These are phyloP conservation scores for Glebionis coronaria DNA, from an alignment of 129 eudicot species.

Conservation along the genomic window DNA sequence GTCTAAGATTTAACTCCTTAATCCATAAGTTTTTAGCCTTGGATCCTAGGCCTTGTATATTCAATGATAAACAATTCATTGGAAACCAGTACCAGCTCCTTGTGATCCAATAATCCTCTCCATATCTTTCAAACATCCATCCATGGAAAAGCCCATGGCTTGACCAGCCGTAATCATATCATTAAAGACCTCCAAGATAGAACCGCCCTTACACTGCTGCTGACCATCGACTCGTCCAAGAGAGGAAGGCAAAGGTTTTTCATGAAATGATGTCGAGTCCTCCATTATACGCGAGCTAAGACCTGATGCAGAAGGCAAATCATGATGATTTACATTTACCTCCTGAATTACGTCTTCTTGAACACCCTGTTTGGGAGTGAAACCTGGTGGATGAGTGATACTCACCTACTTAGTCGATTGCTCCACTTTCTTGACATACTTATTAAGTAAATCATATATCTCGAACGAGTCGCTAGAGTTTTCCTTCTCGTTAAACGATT, in stretches of 20 bases:
- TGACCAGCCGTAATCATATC: not conserved
- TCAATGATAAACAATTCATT: no score
- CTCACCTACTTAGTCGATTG: not conserved
- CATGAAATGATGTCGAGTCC: no score
- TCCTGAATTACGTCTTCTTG: not conserved
- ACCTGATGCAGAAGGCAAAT: no score
- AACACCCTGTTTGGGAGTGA: not conserved
- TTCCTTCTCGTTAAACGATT: not conserved
- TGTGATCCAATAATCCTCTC: not conserved
- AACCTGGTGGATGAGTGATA: not conserved
- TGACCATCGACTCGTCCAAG: no score
- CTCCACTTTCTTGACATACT: not conserved
- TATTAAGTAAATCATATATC: no score
- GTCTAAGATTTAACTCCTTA: no score
- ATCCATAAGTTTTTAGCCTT: not conserved
- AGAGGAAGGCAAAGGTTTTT: no score
- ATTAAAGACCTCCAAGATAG: not conserved
- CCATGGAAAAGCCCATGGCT: not conserved
- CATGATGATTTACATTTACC: no score
- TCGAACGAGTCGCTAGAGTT: not conserved
- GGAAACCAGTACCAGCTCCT: not conserved
- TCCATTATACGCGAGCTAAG: no score
- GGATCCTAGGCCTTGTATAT: not conserved
- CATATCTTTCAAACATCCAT: not conserved
- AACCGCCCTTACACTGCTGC: not conserved